These are phyloP conservation scores for Thalassiosira exigua DNA, from an alignment of 352 stramenopile genomes.

Conservation along the genomic window DNA sequence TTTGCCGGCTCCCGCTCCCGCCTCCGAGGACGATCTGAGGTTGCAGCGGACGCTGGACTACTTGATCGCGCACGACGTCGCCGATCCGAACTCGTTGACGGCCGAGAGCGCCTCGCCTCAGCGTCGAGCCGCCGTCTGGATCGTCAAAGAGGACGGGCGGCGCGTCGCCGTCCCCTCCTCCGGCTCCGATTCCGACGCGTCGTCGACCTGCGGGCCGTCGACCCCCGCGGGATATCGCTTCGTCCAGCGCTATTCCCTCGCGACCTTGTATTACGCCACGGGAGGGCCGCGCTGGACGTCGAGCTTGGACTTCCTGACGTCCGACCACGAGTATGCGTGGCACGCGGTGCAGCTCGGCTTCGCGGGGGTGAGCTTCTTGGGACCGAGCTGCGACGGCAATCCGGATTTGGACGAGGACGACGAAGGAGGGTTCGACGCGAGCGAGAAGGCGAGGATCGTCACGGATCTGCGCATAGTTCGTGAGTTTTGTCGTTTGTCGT, in stretches of 20 bases:
- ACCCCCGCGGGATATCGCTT: conserved; percentile 39
- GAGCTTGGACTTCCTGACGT: conserved; percentile 35
- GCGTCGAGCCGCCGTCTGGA: conserved; percentile 1
- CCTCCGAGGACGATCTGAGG: too few species aligned
- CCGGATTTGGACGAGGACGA: conserved; percentile 3
- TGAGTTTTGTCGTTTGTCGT: background rate
- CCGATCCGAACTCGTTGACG: too few species aligned
- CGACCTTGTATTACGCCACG: conserved; percentile 39
- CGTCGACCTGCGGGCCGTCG: too few species aligned
- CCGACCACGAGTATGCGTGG: conserved; percentile 50
- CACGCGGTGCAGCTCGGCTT: conserved; percentile 9
- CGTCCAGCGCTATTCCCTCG: conserved; percentile 42
- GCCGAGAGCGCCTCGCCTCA: too few species aligned
- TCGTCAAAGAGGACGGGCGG: background rate
- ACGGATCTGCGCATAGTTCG: background rate
- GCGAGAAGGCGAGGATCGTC: background rate
- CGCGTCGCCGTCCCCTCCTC: background rate
- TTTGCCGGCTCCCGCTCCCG: too few species aligned
- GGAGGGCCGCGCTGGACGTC: conserved; percentile 29
- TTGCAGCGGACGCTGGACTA: too few species aligned
- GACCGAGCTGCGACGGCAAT: background rate
- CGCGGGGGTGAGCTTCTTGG: background rate
- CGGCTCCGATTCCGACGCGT: background rate
- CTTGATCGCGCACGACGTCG: too few species aligned
- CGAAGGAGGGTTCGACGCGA: background rate